A percentile compares a stretch with the other conserved stretches of the same genome.
These are phyloP conservation scores for Sporisorium iseilematis-ciliati DNA, from an alignment of 1,284 basidiomycete genomes.

Conservation along the genomic window DNA sequence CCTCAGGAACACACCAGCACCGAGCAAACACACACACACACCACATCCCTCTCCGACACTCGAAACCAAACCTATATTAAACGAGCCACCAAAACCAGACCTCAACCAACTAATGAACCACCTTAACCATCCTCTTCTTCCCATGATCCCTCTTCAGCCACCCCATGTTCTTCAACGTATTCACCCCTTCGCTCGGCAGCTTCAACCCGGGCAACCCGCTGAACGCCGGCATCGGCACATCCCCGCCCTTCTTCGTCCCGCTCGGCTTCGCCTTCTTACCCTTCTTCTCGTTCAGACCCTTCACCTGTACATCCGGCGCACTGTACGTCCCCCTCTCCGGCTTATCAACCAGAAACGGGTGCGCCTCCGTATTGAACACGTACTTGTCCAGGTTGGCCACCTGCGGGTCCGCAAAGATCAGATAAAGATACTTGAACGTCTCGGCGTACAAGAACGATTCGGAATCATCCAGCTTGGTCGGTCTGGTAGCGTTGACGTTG, in stretches of 20 bases:
- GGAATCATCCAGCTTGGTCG: constrained; percentile 53
- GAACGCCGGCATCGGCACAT: constrained; percentile 28
- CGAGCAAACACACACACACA: too few relatives aligned
- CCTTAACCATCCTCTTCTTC: constrained; percentile 9
- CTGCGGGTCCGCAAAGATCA: constrained; percentile 59
- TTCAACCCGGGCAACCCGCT: constrained; percentile 24
- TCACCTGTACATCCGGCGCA: constrained; percentile 11
- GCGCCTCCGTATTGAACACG: constrained; percentile 66
- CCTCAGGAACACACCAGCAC: too few relatives aligned
- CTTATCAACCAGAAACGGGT: constrained; percentile 59
- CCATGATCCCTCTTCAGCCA: constrained; percentile 13
- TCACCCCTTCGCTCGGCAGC: constrained; percentile 17
- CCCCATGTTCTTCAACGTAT: constrained; percentile 22
- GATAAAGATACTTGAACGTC: constrained; percentile 63
- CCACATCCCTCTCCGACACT: too few relatives aligned
- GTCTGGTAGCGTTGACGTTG: constrained; percentile 39
- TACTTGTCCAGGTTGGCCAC: constrained; percentile 52
- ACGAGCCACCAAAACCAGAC: constrained; percentile 3
- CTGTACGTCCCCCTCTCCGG: constrained; percentile 30
- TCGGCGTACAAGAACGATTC: constrained; percentile 62
- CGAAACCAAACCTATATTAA: too few relatives aligned
- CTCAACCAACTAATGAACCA: neutral
- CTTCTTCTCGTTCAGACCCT: constrained; percentile 5
- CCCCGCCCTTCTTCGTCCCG: neutral
- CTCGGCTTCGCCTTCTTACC: neutral